Evolutionary conservation across 176 grass and related monocot genomes (phyloP).

Genomic region (Panicum miliaceum): DNA sequence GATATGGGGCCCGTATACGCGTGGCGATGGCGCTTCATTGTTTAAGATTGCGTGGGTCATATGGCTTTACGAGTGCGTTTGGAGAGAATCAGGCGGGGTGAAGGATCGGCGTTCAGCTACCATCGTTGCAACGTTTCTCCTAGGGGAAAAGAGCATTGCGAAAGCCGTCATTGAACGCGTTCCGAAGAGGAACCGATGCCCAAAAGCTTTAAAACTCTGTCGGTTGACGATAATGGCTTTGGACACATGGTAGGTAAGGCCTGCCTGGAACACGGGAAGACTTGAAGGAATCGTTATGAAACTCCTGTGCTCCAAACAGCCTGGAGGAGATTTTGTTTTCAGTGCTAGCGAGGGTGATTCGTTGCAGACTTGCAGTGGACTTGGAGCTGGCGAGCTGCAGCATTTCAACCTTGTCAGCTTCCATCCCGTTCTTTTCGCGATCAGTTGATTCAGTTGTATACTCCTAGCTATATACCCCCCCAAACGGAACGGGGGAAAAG

Average conservation of each 20-base stretch:
- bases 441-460: neutral
- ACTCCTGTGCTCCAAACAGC: neutral
- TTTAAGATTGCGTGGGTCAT: slow-evolving; percentile 44
- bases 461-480: neutral
- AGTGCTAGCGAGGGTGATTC: neutral
- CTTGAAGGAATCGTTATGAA: neutral
- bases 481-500: neutral
- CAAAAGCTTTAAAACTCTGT: neutral
- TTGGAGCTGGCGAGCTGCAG: neutral
- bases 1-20: slow-evolving; percentile 6
- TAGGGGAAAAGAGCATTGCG: neutral
- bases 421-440: neutral
- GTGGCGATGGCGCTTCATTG: slow-evolving; percentile 35
- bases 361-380: neutral
- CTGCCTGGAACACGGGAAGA: neutral
- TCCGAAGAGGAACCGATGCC: neutral
- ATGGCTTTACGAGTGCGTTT: neutral
- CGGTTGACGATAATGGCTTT: neutral
- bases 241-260: neutral
- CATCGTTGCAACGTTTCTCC: neutral
- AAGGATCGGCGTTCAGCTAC: neutral
- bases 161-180: slow-evolving; percentile 20
- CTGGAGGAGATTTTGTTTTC: neutral
- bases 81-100: neutral
- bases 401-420: slow-evolving; percentile 21